Evolutionary conservation across 2,329 filamentous ascomycete genomes (phyloP), one percentile per base, ranked within the genome.

Genomic region (Penicillium sp.): DNA sequence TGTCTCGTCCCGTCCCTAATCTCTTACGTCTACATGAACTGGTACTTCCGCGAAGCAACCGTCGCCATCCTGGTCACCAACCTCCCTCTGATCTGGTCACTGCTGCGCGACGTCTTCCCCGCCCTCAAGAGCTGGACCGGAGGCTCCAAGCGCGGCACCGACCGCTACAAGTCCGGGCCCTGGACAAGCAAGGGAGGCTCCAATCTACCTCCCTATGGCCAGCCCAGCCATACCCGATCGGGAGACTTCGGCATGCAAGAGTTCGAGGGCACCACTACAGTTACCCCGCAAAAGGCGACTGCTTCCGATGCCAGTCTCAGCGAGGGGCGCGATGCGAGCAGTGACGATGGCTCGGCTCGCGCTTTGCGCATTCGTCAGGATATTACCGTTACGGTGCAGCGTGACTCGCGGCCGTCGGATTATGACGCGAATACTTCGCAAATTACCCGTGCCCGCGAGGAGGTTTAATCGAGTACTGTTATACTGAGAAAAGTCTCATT

Each of bases 71-170:
- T 77, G 1, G 75, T 78, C 17, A 76, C 75, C 52, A 78, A 77
- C 50, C 61, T 78, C 1, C 75, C 75, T 0, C 72, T 75, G 37
- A 70, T 75, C 12, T 78, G 75, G 75, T 75, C 75, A 1, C 67
- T 78, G 2, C 59, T 78, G 7, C 68, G 74, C 15, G 72, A 76
- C 45, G 57, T 76, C 19, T 78, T 78, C 64, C 69, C 68, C 2
- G 60, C 59, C 2, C 60, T 70, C 53, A 68, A 66, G 54, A 69
- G 66, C 51, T 70, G 68, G 68, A 68, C 66, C 10, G 68, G 67
- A 2, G 67, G 66, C 26, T 70, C 67, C 9, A 66, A 61, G 45
- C 58, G 61, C 24, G 58, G 51, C 17, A 64, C 66, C 9, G 64
- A 68, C 21, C 61, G 63, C 38, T 68, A 69, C 56, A 60, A 60